Percentiles rank a stretch among this genome's conserved stretches.
phyloP scores from a whole-genome alignment of 2,329 filamentous ascomycete species.

The Trichoderma afroharzianum region DNA sequence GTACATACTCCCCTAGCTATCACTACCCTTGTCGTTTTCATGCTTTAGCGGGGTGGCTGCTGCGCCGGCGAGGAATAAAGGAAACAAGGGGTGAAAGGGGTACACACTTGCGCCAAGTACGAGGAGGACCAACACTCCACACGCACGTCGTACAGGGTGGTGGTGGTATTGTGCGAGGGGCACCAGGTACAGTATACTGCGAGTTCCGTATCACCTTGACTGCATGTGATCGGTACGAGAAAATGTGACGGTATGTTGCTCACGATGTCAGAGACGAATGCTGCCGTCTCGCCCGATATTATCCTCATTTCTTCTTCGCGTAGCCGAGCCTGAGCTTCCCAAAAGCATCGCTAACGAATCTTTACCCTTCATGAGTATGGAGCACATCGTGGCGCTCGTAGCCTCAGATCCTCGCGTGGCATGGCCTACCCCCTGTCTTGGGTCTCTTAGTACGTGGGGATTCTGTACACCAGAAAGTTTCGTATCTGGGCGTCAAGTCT shows the following conservation, averaged over 20 bases:
- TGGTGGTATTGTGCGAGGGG: background rate
- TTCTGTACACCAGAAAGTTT: background rate
- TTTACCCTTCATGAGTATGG: background rate
- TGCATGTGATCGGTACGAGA: background rate
- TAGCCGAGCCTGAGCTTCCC: background rate
- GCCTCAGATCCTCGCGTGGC: conserved; percentile 23
- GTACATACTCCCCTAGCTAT: background rate
- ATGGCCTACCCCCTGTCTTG: conserved; percentile 15
- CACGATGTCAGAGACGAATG: background rate
- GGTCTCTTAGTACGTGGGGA: background rate
- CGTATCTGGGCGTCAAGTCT: background rate
- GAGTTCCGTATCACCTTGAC: background rate
- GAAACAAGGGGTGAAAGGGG: conserved; percentile 3
- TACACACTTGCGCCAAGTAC: background rate
- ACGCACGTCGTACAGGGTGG: background rate
- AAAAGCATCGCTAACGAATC: background rate
- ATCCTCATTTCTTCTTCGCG: background rate
- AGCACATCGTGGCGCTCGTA: conserved; percentile 20
- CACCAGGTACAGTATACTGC: background rate
- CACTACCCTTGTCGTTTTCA: conserved; percentile 9
- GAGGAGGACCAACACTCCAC: background rate
- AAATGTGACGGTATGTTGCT: background rate
- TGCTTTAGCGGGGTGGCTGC: conserved; percentile 5
- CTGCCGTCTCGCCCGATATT: background rate
- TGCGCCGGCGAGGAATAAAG: conserved; percentile 9